Percentiles rank a stretch among this genome's conserved stretches.
phyloP scores from a whole-genome alignment of 768 basidiomycete species.

The Tricholoma matsutake region DNA sequence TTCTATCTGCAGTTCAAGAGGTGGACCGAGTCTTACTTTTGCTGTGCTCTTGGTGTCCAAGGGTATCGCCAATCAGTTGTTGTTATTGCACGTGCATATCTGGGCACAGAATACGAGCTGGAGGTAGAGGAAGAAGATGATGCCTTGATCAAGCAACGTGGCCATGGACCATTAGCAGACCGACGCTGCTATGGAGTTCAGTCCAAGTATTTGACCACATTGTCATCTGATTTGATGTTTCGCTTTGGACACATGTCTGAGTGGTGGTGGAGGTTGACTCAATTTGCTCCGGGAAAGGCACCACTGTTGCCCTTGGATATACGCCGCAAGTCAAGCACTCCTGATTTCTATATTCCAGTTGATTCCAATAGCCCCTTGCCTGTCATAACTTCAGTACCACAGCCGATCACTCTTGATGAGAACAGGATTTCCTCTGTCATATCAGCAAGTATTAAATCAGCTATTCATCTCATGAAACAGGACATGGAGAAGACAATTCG shows the following conservation, averaged over 20 bases:
- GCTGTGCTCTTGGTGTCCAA: no score
- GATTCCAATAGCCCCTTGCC: neutral
- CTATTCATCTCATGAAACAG: no score
- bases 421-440: no score
- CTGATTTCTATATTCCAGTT: no score
- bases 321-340: neutral
- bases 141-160: constrained; percentile 8
- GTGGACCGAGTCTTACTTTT: no score
- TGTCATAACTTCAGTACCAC: neutral
- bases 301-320: constrained; percentile 13
- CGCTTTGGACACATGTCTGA: constrained; percentile 15
- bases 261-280: constrained; percentile 17
- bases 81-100: no score
- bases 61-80: no score
- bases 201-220: constrained; percentile 7
- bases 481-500: no score
- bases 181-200: constrained; percentile 15
- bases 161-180: constrained; percentile 9
- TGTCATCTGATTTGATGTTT: constrained; percentile 16
- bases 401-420: no score
- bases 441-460: no score
- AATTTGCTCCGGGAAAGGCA: constrained; percentile 9
- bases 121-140: constrained; percentile 12
- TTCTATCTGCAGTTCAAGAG: no score
- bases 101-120: constrained; percentile 16